Percentiles rank a stretch among this genome's conserved stretches.
Evolutionary conservation across 164 flowering plant genomes (phyloP).

Genomic region (Sextonia rubra): DNA sequence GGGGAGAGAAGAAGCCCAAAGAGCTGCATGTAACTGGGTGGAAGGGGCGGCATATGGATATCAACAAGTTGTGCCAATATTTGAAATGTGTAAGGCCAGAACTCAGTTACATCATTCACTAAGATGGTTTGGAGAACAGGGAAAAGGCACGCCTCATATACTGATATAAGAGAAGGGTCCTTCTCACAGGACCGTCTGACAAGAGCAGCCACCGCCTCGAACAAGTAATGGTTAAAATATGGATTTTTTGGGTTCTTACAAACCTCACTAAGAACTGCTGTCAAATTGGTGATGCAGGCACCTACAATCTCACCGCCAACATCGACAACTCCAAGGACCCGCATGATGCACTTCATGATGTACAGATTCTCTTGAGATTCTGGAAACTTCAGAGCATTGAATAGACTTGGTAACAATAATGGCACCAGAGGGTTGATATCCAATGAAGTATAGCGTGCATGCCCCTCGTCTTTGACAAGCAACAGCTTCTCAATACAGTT

Average conservation of each 20-base stretch:
- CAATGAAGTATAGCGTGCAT: constrained; percentile 44
- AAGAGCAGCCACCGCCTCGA: constrained; percentile 82
- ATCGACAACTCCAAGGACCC: constrained; percentile 80
- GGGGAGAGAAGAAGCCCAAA: constrained; percentile 67
- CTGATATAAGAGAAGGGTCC: constrained; percentile 55
- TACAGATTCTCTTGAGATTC: constrained; percentile 92
- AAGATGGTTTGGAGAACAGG: constrained; percentile 69
- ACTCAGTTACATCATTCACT: constrained; percentile 66
- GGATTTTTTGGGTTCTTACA: constrained; percentile 91
- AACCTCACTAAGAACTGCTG: constrained; percentile 57
- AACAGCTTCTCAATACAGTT: constrained; percentile 91
- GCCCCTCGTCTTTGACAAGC: constrained; percentile 75
- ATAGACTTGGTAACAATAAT: constrained; percentile 66
- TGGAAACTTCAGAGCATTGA: constrained; percentile 60
- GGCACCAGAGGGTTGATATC: constrained; percentile 61
- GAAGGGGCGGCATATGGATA: constrained; percentile 65
- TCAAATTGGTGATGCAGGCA: constrained; percentile 61
- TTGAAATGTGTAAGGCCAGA: constrained; percentile 95
- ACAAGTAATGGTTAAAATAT: constrained; percentile 77
- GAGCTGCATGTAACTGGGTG: constrained; percentile 62
- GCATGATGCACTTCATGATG: constrained; percentile 91
- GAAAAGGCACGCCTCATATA: constrained; percentile 67
- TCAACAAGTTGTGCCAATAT: constrained; percentile 89
- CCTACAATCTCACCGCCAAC: constrained; percentile 61
- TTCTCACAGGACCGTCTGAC: constrained; percentile 71